These are phyloP conservation scores for Calocera viscosa DNA, from an alignment of 768 basidiomycete species.

Conservation along the genomic window DNA sequence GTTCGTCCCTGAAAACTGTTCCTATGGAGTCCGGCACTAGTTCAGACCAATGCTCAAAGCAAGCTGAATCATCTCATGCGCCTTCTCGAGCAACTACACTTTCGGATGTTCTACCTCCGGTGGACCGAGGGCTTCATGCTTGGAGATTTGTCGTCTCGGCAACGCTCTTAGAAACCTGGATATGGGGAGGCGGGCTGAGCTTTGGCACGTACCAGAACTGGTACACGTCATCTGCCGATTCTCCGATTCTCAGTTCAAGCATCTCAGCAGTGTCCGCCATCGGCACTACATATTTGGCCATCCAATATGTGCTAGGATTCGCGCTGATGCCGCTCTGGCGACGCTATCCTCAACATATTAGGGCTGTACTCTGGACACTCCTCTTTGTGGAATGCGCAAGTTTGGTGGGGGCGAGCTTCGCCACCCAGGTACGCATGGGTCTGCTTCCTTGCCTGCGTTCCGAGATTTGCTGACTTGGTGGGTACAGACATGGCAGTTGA, in stretches of 20 bases:
- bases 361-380: not conserved
- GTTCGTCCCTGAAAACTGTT: no score
- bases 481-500: conserved; percentile 10
- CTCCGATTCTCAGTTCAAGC: not conserved
- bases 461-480: not conserved
- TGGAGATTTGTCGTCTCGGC: not conserved
- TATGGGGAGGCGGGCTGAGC: not conserved
- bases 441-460: not conserved
- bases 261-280: not conserved
- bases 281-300: not conserved
- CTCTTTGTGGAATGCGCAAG: not conserved
- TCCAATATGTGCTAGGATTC: conserved; percentile 3
- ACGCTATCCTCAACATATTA: not conserved
- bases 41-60: no score
- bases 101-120: not conserved
- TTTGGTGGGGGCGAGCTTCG: conserved; percentile 8
- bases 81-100: no score
- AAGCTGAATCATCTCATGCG: no score
- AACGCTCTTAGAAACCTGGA: not conserved
- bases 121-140: conserved; percentile 6
- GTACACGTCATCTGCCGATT: not conserved
- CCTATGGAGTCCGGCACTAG: no score
- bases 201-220: conserved; percentile 8
- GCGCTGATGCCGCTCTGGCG: not conserved
- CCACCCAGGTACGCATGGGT: not conserved